These are phyloP conservation scores for Chaetomiaceae sp. DNA, from an alignment of 2,329 filamentous ascomycete genomes.

Conservation along the genomic window DNA sequence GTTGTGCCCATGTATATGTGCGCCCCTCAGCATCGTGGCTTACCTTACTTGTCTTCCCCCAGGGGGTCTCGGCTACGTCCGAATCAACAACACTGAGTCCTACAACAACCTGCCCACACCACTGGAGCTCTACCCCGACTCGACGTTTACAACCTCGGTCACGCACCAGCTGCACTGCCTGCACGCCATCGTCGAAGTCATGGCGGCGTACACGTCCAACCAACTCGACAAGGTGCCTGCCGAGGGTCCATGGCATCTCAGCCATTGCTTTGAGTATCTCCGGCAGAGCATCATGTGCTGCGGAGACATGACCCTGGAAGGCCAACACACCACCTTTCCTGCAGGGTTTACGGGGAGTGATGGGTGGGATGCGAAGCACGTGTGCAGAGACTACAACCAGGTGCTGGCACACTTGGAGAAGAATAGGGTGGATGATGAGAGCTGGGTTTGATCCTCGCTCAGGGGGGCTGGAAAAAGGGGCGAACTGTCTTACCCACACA, in stretches of 20 bases:
- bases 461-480: too few species aligned
- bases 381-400: constrained; percentile 38
- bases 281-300: constrained; percentile 34
- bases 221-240: constrained; percentile 28
- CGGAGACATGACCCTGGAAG: constrained; percentile 34
- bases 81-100: constrained; percentile 32
- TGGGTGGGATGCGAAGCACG: constrained; percentile 41
- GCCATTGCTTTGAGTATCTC: constrained; percentile 39
- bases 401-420: constrained; percentile 34
- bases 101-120: constrained; percentile 37
- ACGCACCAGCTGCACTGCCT: constrained; percentile 44
- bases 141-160: constrained; percentile 40
- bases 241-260: constrained; percentile 36
- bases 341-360: constrained; percentile 36
- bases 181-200: constrained; percentile 36
- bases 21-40: constrained; percentile 1
- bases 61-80: constrained; percentile 39
- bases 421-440: constrained; percentile 33
- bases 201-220: constrained; percentile 31
- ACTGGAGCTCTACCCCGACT: constrained; percentile 31
- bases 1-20: background rate
- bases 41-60: background rate
- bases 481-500: too few species aligned
- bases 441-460: constrained; percentile 37
- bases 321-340: constrained; percentile 38